A percentile compares a stretch with the other conserved stretches of the same genome.
phyloP scores from a whole-genome alignment of 306 rosid genomes.

The Vigna trinervia region DNA sequence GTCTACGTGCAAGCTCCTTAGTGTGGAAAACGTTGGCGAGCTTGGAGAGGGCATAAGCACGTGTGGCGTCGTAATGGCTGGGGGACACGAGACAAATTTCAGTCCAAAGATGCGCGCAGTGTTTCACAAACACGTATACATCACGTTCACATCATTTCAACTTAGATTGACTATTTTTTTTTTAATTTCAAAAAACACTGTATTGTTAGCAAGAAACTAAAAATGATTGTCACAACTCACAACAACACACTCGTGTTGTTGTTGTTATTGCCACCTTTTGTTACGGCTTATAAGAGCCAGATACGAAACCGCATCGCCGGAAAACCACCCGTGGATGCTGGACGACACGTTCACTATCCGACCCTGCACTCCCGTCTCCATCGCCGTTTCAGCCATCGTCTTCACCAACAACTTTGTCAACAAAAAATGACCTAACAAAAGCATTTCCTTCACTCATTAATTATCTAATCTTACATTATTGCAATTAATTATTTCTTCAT shows the following conservation, averaged over 20 bases:
- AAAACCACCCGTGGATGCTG: conserved; percentile 76
- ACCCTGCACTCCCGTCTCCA: conserved; percentile 65
- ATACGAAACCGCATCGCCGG: conserved; percentile 70
- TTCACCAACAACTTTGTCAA: conserved; percentile 71
- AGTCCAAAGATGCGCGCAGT: conserved; percentile 19
- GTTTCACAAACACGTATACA: conserved; percentile 28
- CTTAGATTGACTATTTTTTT: neutral
- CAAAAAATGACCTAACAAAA: conserved; percentile 76
- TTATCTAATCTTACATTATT: neutral
- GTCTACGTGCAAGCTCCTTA: conserved; percentile 73
- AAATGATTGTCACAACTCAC: neutral
- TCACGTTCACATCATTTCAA: conserved; percentile 28
- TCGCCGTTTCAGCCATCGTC: conserved; percentile 76
- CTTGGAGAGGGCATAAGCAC: conserved; percentile 98
- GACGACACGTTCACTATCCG: conserved; percentile 90
- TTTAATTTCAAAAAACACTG: neutral
- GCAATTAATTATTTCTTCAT: too few relatives aligned
- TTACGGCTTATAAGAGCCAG: conserved; percentile 64
- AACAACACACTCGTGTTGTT: neutral
- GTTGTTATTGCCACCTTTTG: conserved; percentile 49
- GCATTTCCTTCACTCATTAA: neutral
- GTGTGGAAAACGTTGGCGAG: conserved; percentile 96
- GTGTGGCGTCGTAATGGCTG: conserved; percentile 89
- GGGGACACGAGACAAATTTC: conserved; percentile 38
- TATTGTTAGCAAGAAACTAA: neutral